Conservation (phyloP, 2,329 filamentous ascomycete species). For the Aspergillus alliaceus region DNA sequence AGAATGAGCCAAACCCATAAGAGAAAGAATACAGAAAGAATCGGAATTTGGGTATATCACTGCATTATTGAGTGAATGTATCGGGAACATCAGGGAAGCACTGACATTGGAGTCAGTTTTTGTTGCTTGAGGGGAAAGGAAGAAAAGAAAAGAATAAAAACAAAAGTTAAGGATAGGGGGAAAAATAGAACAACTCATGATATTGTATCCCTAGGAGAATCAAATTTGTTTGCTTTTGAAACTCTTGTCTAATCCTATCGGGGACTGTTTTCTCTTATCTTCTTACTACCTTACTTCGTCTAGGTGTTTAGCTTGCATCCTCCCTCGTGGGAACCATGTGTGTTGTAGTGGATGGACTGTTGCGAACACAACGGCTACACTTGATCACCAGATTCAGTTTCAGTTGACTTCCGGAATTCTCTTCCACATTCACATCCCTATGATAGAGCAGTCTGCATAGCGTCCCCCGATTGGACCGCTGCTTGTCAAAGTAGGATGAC, state of each 20-base stretch:
- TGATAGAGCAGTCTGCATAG: not conserved
- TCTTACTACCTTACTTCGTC: no score
- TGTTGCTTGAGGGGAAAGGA: not conserved
- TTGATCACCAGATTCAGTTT: not conserved
- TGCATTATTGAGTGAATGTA: not conserved
- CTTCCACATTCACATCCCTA: not conserved
- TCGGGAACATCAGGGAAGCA: slow-evolving; percentile 8
- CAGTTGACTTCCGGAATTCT: slow-evolving; percentile 2
- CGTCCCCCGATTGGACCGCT: not conserved
- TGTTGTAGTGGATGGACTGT: not conserved
- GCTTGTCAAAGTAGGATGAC: slow-evolving; percentile 5
- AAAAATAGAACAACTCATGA: no score
- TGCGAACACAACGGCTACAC: not conserved
- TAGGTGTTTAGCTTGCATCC: not conserved
- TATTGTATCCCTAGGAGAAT: not conserved
- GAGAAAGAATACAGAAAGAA: not conserved
- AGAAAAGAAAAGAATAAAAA: not conserved
- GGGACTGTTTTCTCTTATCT: not conserved
- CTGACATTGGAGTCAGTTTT: slow-evolving; percentile 5
- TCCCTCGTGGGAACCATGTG: slow-evolving; percentile 1
- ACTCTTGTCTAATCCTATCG: not conserved
- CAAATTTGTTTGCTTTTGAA: not conserved
- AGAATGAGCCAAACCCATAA: not conserved
- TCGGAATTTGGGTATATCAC: not conserved
- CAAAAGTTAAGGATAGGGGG: no score